A percentile compares a stretch with the other conserved stretches of the same genome.
These are phyloP conservation scores for Symbiodinium pilosum DNA, from an alignment of 73 alveolate genomes.

Conservation along the genomic window DNA sequence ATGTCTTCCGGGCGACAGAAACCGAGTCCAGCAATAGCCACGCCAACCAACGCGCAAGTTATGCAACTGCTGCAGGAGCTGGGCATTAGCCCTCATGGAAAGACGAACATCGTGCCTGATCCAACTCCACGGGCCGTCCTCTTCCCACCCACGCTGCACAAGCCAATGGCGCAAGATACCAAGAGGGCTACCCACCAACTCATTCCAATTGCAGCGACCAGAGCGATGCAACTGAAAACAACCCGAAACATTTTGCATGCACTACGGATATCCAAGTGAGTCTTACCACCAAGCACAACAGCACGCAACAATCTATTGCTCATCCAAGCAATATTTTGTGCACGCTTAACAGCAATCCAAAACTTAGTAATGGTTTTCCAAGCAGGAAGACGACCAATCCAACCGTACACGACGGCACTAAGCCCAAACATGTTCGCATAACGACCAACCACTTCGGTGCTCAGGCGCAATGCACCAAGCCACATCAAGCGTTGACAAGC, in stretches of 20 bases:
- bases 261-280: not conserved
- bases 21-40: not conserved
- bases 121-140: not conserved
- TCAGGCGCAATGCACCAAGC: not conserved
- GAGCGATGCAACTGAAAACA: not conserved
- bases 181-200: no score
- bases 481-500: not conserved
- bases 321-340: not conserved
- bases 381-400: not conserved
- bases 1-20: not conserved
- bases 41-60: no score
- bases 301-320: not conserved
- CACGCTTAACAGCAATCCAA: not conserved
- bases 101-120: not conserved
- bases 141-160: no score
- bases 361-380: no score
- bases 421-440: not conserved
- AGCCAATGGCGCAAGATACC: no score
- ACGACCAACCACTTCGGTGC: not conserved
- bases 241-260: not conserved
- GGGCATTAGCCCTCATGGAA: no score
- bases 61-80: no score
- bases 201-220: no score
- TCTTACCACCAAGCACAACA: not conserved
- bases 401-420: not conserved